Percentiles rank a stretch among this genome's conserved stretches.
Conservation (phyloP, 768 basidiomycete genomes). For the Russula ochroleuca region DNA sequence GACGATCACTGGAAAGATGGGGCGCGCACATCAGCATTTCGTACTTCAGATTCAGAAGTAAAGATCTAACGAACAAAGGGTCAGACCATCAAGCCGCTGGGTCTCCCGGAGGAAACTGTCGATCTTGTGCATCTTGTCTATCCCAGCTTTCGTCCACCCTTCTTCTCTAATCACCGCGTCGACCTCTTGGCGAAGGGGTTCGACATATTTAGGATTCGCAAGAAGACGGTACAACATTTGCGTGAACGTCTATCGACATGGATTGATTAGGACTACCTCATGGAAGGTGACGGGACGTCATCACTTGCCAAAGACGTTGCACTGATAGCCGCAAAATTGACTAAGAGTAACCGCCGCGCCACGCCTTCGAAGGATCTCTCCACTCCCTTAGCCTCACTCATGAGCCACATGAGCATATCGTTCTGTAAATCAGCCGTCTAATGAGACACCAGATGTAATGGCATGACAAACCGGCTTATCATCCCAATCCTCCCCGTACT, state of each 20-base stretch:
- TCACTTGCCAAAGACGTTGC: constrained; percentile 34
- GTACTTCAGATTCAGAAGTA: too few relatives aligned
- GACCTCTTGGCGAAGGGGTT: constrained; percentile 29
- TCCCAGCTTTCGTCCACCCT: constrained; percentile 11
- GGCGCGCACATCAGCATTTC: not conserved
- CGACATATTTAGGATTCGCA: constrained; percentile 29
- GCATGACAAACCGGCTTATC: too few relatives aligned
- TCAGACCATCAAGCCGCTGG: constrained; percentile 29
- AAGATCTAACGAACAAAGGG: not conserved
- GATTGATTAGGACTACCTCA: not conserved
- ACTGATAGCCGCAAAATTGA: constrained; percentile 41
- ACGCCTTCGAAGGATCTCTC: constrained; percentile 34
- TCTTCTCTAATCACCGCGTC: constrained; percentile 19
- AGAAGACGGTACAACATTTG: constrained; percentile 28
- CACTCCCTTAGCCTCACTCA: constrained; percentile 34
- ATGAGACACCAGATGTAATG: not conserved
- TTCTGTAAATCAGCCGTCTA: constrained; percentile 28
- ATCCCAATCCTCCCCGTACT: too few relatives aligned
- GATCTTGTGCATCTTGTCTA: constrained; percentile 32
- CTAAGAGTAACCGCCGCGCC: constrained; percentile 33
- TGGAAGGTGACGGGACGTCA: too few relatives aligned
- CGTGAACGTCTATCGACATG: not conserved
- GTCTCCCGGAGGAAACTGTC: constrained; percentile 38
- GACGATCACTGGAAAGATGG: constrained; percentile 19
- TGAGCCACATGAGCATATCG: constrained; percentile 43